Evolutionary conservation across 495 filamentous ascomycete genomes (phyloP), one percentile per base, ranked within the genome.

Genomic region (Cercophora scortea): DNA sequence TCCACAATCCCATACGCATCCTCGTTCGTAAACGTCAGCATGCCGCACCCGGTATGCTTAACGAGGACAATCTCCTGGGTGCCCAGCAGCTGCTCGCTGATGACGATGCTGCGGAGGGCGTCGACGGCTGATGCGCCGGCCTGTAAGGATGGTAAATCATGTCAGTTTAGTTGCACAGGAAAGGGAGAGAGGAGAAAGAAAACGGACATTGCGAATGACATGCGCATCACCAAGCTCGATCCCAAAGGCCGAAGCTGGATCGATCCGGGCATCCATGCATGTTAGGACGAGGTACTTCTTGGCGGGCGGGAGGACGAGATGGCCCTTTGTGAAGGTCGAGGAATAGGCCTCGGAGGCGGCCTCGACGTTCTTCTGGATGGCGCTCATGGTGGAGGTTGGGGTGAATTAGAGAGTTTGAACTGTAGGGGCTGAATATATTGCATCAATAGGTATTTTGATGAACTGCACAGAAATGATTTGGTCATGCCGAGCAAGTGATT

Each of bases 261-360:
- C 84, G 54, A 95, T 82, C 10, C 89, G 81, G 1, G 89, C 86
- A 60, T 94, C 88, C 87, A 92, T 93, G 69, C 89, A 94, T 3
- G 88, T 88, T 38, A 77, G 57, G 34, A 86, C 71, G 11, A 78
- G 70, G 57, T 84, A 85, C 57, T 83, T 76, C 73, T 88, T 87
- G 15, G 81, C 77, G 0, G 88, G 89, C 1, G 87, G 87, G 6
- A 90, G 77, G n/a, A 79, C 71, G 0, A 92, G 76, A 45, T 82
- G 44, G 12, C 85, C 86, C 45, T 86, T 66, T 12, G 68, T 79
- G 61, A 91, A 90, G 10, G 63, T 73, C 13, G 76, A 63, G 0
- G 76, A 78, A 61, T 91, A 90, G 17, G 70, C 55, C 15, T 71
- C 73, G 57, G 89, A 90, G 42, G 77, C 68, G 43, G 71, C 61